phyloP scores from a whole-genome alignment of 805 yeast species.

The Zygosaccharomyces bisporus region DNA sequence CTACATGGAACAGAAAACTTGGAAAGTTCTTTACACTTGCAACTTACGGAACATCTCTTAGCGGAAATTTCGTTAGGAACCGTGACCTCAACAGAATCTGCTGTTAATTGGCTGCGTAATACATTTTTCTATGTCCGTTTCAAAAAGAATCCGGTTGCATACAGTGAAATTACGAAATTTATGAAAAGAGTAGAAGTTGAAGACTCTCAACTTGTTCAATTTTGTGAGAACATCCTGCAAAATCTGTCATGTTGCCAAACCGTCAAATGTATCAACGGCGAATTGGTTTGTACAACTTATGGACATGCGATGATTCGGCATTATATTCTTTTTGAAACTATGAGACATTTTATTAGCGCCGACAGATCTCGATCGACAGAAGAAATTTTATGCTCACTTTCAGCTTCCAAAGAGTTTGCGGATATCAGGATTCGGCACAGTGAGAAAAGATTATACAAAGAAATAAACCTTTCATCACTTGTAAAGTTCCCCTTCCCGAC shows the following conservation, averaged over 20 bases:
- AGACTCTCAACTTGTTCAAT: constrained; percentile 35
- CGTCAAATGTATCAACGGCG: constrained; percentile 19
- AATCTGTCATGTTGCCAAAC: constrained; percentile 36
- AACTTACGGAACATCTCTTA: constrained; percentile 40
- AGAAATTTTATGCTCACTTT: constrained; percentile 31
- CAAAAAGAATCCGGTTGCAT: constrained; percentile 40
- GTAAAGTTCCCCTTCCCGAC: constrained; percentile 38
- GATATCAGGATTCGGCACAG: constrained; percentile 40
- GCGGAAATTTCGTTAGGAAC: constrained; percentile 45
- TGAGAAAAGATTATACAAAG: constrained; percentile 45
- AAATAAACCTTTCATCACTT: constrained; percentile 41
- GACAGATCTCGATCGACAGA: constrained; percentile 13
- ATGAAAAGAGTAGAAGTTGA: constrained; percentile 17
- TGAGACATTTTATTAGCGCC: constrained; percentile 35
- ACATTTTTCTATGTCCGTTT: constrained; percentile 50
- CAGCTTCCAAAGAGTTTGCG: constrained; percentile 41
- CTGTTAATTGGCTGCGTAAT: constrained; percentile 45
- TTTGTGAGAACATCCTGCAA: constrained; percentile 36
- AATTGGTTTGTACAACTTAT: constrained; percentile 37
- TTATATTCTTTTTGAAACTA: constrained; percentile 44
- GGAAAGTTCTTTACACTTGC: constrained; percentile 45
- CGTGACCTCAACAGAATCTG: constrained; percentile 37
- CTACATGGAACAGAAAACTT: constrained; percentile 42
- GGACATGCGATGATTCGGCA: constrained; percentile 50
- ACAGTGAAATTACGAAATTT: constrained; percentile 32